Base-by-base conservation (phyloP, 768 basidiomycete species). In the Suillus cothurnatus region DNA sequence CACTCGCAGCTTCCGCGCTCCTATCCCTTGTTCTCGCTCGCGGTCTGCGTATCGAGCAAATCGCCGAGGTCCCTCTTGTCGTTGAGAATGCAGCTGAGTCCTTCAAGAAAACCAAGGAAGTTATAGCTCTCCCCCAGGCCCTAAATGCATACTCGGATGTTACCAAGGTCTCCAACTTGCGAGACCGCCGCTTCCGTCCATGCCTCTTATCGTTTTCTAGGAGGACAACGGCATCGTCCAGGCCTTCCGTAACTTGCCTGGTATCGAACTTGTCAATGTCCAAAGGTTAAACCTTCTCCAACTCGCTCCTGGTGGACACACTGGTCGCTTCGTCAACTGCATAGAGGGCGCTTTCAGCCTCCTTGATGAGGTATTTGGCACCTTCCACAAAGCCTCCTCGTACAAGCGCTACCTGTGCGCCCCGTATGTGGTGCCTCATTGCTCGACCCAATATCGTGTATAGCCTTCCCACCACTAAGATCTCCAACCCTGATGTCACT, bases 281-380 rank as follows among this genome's bases (percentile, higher is more conserved):
- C 87, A 89, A 78, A 82, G 93, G 61, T 84, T 99, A 72, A 99
- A 99, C 84, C 88, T 99, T 73, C 94, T 99, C 77, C 95, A 98
- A 82, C 94, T 99, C 78, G 97, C 97, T 19, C 97, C 97, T 58
- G 97, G 97, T 88, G 97, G 97, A 70, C 97, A 99, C 77, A 89
- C 99, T 66, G 97, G 97, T 67, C 94, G 97, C n/a, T 99, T 99
- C 84, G 85, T 98, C 78, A 97, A 99, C 85, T 99, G 97, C 97
- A 99, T 97, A 67, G 92, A 97, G 82, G 85, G 85, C 73, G 97
- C 97, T 31, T 97, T 99, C 78, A 85, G 81, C 61, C 88, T 93
- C 69, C 92, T 99, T 64, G 97, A 99, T 78, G 91, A 94, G 71
- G 88, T 99, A 68, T 99, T 92, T 79, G 97, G 97, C 63, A 98